Evolutionary conservation across 352 stramenopile species (phyloP).

Genomic region (Thalassiosira livingstoniorum): DNA sequence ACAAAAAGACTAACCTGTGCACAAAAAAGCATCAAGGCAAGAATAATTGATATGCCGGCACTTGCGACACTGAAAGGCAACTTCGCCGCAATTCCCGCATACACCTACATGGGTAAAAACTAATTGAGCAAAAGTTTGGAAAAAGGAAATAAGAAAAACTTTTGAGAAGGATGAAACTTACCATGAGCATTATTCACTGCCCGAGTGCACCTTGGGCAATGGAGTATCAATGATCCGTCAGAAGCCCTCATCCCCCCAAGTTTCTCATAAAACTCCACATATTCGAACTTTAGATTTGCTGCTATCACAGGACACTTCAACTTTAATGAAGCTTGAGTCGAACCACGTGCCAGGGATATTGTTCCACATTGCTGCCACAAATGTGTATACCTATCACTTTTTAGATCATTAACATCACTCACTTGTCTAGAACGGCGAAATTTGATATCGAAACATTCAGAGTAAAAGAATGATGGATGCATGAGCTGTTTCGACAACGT

Average conservation of each 20-base stretch:
- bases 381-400: conserved; percentile 67
- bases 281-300: conserved; percentile 84
- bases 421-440: too few relatives aligned
- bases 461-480: too few relatives aligned
- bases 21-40: conserved; percentile 88
- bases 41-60: conserved; percentile 91
- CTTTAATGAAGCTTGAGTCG: conserved; percentile 65
- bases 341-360: conserved; percentile 73
- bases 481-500: too few relatives aligned
- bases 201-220: conserved; percentile 88
- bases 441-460: too few relatives aligned
- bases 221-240: conserved; percentile 78
- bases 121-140: background rate
- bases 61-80: conserved; percentile 88
- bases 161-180: conserved; percentile 12
- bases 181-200: conserved; percentile 88
- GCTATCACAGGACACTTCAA: conserved; percentile 74
- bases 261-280: conserved; percentile 86
- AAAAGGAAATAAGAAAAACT: conserved; percentile 6
- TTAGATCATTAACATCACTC: conserved; percentile 68
- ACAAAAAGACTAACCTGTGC: too few relatives aligned
- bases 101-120: conserved; percentile 65
- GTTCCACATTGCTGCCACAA: conserved; percentile 81
- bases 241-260: conserved; percentile 58
- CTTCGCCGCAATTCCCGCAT: conserved; percentile 89